Evolutionary conservation across 1,284 basidiomycete species (phyloP).

Genomic region (Ustilago cynodontis): DNA sequence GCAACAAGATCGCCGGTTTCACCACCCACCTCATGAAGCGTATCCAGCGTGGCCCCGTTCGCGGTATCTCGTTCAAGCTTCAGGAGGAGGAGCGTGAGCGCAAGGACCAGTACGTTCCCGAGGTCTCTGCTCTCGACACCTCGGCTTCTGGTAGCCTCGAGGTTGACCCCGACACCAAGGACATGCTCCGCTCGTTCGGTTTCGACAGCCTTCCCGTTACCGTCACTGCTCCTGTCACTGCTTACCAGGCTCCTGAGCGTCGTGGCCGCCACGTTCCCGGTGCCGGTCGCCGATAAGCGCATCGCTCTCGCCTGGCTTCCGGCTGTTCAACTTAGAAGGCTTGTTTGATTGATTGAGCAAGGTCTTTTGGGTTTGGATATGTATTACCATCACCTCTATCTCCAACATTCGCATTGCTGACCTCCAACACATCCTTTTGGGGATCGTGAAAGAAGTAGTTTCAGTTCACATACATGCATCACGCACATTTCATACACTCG

Average conservation of each 20-base stretch:
- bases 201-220: constrained; percentile 69
- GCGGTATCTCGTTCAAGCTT: constrained; percentile 99
- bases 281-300: constrained; percentile 67
- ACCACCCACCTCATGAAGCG: constrained; percentile 99
- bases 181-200: constrained; percentile 67
- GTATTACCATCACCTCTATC: constrained; percentile 41
- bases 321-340: neutral
- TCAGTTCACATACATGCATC: neutral
- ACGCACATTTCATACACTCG: constrained; percentile 19
- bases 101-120: constrained; percentile 75
- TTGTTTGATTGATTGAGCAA: neutral
- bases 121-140: constrained; percentile 70
- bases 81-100: constrained; percentile 99
- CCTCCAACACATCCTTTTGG: neutral
- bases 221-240: constrained; percentile 67
- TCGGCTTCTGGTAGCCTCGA: constrained; percentile 65
- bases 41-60: constrained; percentile 98
- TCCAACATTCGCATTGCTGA: constrained; percentile 24
- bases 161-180: constrained; percentile 70
- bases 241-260: constrained; percentile 66
- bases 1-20: constrained; percentile 99
- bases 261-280: constrained; percentile 68
- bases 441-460: neutral
- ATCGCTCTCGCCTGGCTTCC: constrained; percentile 5
- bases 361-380: constrained; percentile 20